Evolutionary conservation across 768 basidiomycete species (phyloP), one percentile per base, ranked within the genome.

Genomic region (Boletus pseudo-olivaceus): DNA sequence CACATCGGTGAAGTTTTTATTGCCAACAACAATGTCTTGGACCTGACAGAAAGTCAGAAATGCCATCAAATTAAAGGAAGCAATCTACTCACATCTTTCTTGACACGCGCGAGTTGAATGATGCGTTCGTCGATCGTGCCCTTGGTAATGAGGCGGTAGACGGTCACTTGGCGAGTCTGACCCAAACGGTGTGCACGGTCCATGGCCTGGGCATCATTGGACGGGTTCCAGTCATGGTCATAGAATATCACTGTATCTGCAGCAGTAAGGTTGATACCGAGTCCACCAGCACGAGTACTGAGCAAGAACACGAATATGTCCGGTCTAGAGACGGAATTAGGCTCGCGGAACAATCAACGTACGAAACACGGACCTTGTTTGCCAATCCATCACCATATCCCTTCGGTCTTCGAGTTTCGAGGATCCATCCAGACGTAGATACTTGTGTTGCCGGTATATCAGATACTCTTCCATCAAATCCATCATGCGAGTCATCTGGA

Each of bases 401-500:
- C 97, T 82, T 62, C 97, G 81, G 68, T 99, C 97, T 62, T 95
- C 93, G 49, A 99, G 79, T 62, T 95, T 93, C 29, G 93, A 96
- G 2, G 90, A 90, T 35, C 95, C 95, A 71, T 98, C 95, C 51
- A 98, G 74, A 35, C 95, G 82, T 17, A 97, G 75, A 67, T 98
- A 97, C 71, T 93, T 95, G 77, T 93, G 93, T 69, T 98, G 95
- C 2, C 96, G 86, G 74, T 90, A 97, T 54, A 97, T 92, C 56
- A 99, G 78, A 69, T 98, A 99, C 69, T 98, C 97, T 71, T 98
- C 97, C 84, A 98, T 95, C 47, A 98, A 77, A 69, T 98, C 95
- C 87, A 99, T 97, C 97, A 98, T 99, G 55, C 88, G 84, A 12
- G 96, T 98, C 97, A 99, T 99, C 72, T 99, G 97, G 85, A 98